A percentile compares a stretch with the other conserved stretches of the same genome.
Conservation (phyloP, 2,329 filamentous ascomycete genomes). For the Venturia oleaginea region DNA sequence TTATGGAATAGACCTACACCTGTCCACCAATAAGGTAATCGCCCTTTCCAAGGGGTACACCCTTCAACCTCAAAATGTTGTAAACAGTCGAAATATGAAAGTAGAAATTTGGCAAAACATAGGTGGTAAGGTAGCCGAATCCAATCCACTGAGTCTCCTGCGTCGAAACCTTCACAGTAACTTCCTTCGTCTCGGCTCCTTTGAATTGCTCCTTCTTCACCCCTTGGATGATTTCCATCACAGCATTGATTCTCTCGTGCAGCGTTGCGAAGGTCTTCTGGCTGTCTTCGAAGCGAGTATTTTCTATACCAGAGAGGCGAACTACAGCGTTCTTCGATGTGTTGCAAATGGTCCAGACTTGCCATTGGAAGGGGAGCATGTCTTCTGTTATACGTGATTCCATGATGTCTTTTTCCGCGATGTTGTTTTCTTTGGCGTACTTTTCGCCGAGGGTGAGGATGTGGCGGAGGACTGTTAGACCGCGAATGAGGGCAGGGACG, state of each 20-base stretch:
- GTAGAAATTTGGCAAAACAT: conserved; percentile 51
- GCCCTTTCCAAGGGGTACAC: conserved; percentile 52
- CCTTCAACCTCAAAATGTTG: conserved; percentile 50
- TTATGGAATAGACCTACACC: neutral
- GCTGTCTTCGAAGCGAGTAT: conserved; percentile 29
- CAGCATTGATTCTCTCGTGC: conserved; percentile 37
- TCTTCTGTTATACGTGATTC: conserved; percentile 37
- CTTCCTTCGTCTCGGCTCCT: conserved; percentile 25
- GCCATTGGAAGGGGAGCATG: conserved; percentile 42
- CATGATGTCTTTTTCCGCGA: conserved; percentile 29
- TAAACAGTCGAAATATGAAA: conserved; percentile 56
- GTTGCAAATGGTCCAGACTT: conserved; percentile 38
- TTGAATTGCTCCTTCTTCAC: conserved; percentile 36
- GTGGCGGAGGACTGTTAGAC: conserved; percentile 33
- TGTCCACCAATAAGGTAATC: conserved; percentile 38
- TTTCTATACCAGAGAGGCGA: conserved; percentile 30
- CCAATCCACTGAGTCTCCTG: conserved; percentile 33
- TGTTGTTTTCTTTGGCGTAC: conserved; percentile 30
- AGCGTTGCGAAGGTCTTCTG: conserved; percentile 43
- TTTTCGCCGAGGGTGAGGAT: conserved; percentile 38
- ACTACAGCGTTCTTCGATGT: conserved; percentile 32
- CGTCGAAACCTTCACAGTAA: conserved; percentile 27
- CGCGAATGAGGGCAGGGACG: conserved; percentile 34
- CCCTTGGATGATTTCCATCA: conserved; percentile 37
- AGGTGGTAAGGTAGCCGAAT: conserved; percentile 39